Evolutionary conservation across 2,329 filamentous ascomycete genomes (phyloP).

Genomic region (Stemphylium vesicarium): DNA sequence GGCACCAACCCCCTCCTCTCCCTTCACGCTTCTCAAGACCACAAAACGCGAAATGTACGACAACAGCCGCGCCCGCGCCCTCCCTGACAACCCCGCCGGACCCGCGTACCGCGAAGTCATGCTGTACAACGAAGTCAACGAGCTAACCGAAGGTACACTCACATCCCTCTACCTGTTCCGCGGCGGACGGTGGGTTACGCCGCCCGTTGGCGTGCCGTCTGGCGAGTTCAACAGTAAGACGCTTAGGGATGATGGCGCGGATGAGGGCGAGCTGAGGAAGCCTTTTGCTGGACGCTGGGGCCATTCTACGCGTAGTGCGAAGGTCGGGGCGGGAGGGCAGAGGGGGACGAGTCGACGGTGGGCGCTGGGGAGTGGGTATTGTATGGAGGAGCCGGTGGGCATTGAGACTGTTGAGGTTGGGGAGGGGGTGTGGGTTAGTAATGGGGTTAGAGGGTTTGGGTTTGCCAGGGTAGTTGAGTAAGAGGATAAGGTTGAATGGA

Average conservation of each 20-base stretch:
- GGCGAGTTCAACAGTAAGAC: constrained; percentile 31
- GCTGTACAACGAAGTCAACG: constrained; percentile 67
- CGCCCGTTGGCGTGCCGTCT: constrained; percentile 56
- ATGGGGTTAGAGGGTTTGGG: constrained; percentile 79
- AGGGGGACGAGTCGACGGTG: constrained; percentile 82
- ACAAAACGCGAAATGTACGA: constrained; percentile 76
- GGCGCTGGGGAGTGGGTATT: constrained; percentile 74
- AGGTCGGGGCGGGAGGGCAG: constrained; percentile 76
- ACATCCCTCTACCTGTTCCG: constrained; percentile 85
- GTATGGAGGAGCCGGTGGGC: constrained; percentile 68
- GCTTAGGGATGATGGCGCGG: constrained; percentile 23
- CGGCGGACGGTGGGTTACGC: constrained; percentile 77
- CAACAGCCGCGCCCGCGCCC: constrained; percentile 67
- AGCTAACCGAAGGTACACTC: constrained; percentile 84
- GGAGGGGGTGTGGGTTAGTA: constrained; percentile 88
- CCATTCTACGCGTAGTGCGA: constrained; percentile 45
- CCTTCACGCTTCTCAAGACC: constrained; percentile 88
- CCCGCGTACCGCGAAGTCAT: constrained; percentile 70
- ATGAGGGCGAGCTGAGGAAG: constrained; percentile 44
- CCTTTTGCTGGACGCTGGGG: constrained; percentile 50
- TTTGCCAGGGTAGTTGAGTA: constrained; percentile 43
- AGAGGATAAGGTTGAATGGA: not conserved
- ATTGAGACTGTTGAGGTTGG: constrained; percentile 68
- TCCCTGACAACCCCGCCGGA: constrained; percentile 50
- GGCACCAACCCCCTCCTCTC: constrained; percentile 57